Percentiles rank a stretch among this genome's conserved stretches.
Conservation (phyloP, 2,329 filamentous ascomycete genomes). For the Fusarium sp. region DNA sequence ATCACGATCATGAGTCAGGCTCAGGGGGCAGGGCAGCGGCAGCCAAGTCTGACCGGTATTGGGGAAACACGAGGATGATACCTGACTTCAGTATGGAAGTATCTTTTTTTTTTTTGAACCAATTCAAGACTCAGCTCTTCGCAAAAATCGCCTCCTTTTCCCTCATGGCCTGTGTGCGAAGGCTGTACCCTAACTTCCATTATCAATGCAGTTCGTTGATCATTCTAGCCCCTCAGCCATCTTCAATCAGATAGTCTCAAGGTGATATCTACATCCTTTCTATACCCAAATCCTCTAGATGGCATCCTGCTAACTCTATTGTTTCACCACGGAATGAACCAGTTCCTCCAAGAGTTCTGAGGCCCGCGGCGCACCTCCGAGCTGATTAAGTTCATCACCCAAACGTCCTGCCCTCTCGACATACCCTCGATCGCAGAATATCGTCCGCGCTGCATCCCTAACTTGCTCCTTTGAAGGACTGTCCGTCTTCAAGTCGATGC, state of each 20-base stretch:
- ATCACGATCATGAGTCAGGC: not conserved
- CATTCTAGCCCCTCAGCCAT: not conserved
- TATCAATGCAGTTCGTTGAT: too few species aligned
- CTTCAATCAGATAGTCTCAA: not conserved
- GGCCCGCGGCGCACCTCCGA: slow-evolving; percentile 42
- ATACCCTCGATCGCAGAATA: slow-evolving; percentile 41
- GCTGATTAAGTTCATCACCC: slow-evolving; percentile 42
- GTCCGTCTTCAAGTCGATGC: slow-evolving; percentile 51
- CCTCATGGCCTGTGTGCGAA: not conserved
- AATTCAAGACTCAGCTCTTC: not conserved
- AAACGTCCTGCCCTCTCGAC: slow-evolving; percentile 36
- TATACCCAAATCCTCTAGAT: not conserved
- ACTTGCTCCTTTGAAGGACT: slow-evolving; percentile 44
- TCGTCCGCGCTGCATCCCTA: slow-evolving; percentile 35
- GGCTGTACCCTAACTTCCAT: not conserved
- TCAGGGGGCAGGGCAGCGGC: not conserved
- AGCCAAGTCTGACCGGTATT: not conserved
- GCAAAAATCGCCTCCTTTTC: not conserved
- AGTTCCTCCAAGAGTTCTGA: slow-evolving; percentile 46
- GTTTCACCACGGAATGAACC: not conserved
- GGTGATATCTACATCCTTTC: not conserved
- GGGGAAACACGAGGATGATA: not conserved
- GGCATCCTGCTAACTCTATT: not conserved
- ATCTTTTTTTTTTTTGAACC: not conserved
- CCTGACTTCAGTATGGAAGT: not conserved